Conservation (phyloP, 2,329 filamentous ascomycete species). For the Coleophoma cylindrospora region DNA sequence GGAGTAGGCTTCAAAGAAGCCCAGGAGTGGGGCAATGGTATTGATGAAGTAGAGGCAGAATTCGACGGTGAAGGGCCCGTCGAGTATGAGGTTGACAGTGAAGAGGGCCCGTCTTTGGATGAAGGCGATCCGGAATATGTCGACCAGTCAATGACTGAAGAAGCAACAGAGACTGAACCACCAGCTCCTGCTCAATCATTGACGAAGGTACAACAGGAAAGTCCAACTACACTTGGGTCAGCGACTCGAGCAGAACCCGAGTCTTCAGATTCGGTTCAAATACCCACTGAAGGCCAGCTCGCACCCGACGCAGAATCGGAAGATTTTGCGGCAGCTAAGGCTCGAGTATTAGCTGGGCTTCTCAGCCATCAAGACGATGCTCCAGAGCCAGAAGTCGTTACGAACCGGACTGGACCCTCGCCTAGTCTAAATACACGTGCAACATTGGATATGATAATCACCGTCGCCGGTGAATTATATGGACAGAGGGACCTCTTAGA, state of each 20-base stretch:
- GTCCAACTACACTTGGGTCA: background rate
- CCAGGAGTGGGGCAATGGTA: constrained; percentile 32
- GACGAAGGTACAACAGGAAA: background rate
- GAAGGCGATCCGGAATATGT: constrained; percentile 11
- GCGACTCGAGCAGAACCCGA: background rate
- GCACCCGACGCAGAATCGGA: background rate
- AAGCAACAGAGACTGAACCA: background rate
- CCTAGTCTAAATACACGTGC: constrained; percentile 38
- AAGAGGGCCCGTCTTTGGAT: constrained; percentile 27
- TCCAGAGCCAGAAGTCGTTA: background rate
- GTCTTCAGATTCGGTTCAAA: background rate
- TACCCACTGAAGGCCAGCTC: background rate
- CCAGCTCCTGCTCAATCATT: background rate
- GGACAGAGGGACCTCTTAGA: constrained; percentile 83
- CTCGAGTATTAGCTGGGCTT: constrained; percentile 33
- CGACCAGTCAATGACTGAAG: constrained; percentile 9
- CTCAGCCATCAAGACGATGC: background rate
- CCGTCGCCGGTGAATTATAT: constrained; percentile 81
- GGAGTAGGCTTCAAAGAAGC: constrained; percentile 27
- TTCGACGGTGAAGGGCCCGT: constrained; percentile 31
- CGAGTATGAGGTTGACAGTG: constrained; percentile 22
- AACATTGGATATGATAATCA: constrained; percentile 91
- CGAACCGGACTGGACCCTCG: constrained; percentile 4
- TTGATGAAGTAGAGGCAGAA: constrained; percentile 41
- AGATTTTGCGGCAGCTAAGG: constrained; percentile 33